Base-by-base conservation (phyloP, 2,329 filamentous ascomycete species). In the Alternaria hordeiaustralica region DNA sequence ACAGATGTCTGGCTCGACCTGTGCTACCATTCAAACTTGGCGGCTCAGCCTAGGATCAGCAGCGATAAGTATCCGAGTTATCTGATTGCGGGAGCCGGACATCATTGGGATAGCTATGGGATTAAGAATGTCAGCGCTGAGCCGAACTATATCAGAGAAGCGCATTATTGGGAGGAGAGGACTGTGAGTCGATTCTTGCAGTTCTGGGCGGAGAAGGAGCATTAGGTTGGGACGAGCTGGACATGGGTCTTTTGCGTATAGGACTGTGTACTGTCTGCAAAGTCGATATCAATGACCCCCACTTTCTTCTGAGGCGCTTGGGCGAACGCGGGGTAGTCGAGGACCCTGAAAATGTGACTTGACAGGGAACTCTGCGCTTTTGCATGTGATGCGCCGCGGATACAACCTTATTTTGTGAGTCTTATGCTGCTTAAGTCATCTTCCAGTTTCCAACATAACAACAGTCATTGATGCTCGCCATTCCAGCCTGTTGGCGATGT, bases 1-100 rank as follows among this genome's bases (percentile, higher is more conserved):
- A 80, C 81, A 55, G 85, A 87, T 66, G 83, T 85, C 10, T 87
- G 85, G 85, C 78, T 84, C 5, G 84, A 84, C 53, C 66, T 86
- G 4, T 85, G 83, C 70, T 87, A 85, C 65, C 85, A 87, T 62
- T 84, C 84, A 0, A 76, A 80, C 46, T 68, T 81, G 13, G 82
- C 81, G 4, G 76, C 81, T 6, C 73, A 75, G 46, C 62, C 68
- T 6, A 72, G 80, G 7, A 72, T 77, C 5, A 78, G 77, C 9
- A 79, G 79, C 0, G 81, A 85, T 59, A 76, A 83, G n/a, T 79
- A 84, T 61, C 83, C 85, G 1, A 82, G 84, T 56, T 79, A 83
- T 57, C 72, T 87, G 18, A 86, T 87, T 63, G 80, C 82, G 0
- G 84, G 84, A 2, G 82, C 80, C 0, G 85, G 85, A 1, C 85